Base-by-base conservation (phyloP, 305 asterid genomes). In the Plantago rigida region DNA sequence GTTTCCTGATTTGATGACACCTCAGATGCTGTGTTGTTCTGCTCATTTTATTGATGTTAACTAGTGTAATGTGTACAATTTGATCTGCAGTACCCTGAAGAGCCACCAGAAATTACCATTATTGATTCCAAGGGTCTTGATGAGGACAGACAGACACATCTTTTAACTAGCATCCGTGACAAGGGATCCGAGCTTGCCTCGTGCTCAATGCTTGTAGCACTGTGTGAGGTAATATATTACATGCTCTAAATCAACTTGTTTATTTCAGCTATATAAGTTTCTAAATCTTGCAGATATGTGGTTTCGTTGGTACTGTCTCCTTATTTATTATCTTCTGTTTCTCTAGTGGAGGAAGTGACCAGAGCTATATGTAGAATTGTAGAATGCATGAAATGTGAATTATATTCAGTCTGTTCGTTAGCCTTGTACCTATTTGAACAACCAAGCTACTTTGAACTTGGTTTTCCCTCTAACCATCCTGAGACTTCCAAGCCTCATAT, bases 91-190 rank as follows among this genome's bases (percentile, higher is more conserved):
- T 92, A 89, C 80, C 99, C 97, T 56, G 89, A 84, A 72, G 92
- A 78, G 72, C 82, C 82, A 57, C 99, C 99, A 0, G 67, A 60
- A 55, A 78, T 92, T 71, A 72, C 69, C 62, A 67, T 92, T 64
- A 69, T 82, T 64, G 94, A 84, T 71, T 84, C 95, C 57, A 86
- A 89, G 79, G 99, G 99, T 63, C 91, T 92, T 29, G 99, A 89
- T 74, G 89, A 80, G 53, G 78, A 68, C 75, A 78, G 95, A 63
- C 95, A 83, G 67, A 84, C 74, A 39, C 71, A 72, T 65, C 82
- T 92, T 17, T 58, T 81, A 61, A 60, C 82, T 57, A 68, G 87
- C 70, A 75, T 89, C 24, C 59, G 71, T 60, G 75, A 72, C 68
- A 86, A 76, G 84, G 87, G 89, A 60, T 60, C 55, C 55, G 95